Evolutionary conservation across 768 basidiomycete species (phyloP), one percentile per base, ranked within the genome.

Genomic region (Guyanaporus albipodus): DNA sequence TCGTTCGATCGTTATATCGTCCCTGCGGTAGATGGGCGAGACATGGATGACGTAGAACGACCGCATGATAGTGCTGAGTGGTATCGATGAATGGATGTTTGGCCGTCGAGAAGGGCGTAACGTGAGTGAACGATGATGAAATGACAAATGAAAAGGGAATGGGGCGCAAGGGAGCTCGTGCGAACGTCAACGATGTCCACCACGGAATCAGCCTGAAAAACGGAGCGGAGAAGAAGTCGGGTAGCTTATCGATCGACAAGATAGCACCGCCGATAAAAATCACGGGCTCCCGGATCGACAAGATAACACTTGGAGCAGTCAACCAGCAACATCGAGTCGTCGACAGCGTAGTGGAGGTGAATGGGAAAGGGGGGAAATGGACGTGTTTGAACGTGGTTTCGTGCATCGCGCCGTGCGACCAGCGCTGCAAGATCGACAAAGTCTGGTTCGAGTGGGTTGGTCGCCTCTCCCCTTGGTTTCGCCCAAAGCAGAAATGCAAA

Each of bases 231-330:
- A 56, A 50, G 58, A 58, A 52, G 61, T 56, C 62, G 60, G 58
- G 59, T 29, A 29, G 45, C 40, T 67, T 61, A 75, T 74, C 71
- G 69, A 75, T 75, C 73, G 65, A 72, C 73, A 65, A 74, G 68
- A 67, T 53, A 40, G 44, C 56, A 60, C 65, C 68, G 58, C 49
- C 48, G 55, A 60, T 58, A 54, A 51, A 49, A 57, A 62, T 53
- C 56, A 50, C 46, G 51, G 58, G 38, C 51, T 53, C 65, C 68
- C 70, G 63, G 72, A 72, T 62, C 55, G 59, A 58, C 51, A 44
- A 48, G 52, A 51, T 55, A 53, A 47, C 49, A 53, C 53, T 59
- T 63, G 50, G n/a, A 48, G 49, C 40, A 60, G 56, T 66, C 62
- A 61, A 65, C 68, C 69, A 61, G 63, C 65, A 56, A 66, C 68